Percentiles rank a stretch among this genome's conserved stretches.
Conservation (phyloP, 176 grass and related monocot species). For the Eleusine coracana region DNA sequence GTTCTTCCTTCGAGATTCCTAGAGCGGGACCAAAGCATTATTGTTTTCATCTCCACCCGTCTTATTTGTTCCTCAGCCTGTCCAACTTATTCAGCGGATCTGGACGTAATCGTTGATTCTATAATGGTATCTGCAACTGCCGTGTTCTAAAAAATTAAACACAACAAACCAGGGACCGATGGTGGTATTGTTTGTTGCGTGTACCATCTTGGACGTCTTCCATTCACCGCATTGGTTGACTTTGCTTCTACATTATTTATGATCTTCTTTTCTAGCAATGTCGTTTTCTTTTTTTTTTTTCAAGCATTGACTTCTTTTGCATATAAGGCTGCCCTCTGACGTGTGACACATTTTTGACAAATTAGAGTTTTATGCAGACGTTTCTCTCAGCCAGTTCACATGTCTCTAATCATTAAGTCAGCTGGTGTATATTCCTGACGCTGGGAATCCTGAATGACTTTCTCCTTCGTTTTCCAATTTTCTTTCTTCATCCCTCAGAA, state of each 20-base stretch:
- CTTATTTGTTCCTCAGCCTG: conserved; percentile 34
- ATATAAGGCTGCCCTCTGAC: conserved; percentile 19
- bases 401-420: conserved; percentile 25
- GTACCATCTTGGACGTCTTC: conserved; percentile 55
- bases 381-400: background rate
- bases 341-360: conserved; percentile 9
- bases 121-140: conserved; percentile 43
- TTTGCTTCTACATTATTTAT: conserved; percentile 47
- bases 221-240: conserved; percentile 77
- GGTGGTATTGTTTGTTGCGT: conserved; percentile 11
- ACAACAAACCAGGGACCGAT: background rate
- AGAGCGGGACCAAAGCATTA: conserved; percentile 19
- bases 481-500: background rate
- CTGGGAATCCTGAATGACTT: background rate
- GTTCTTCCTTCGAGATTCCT: conserved; percentile 41
- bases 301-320: conserved; percentile 39
- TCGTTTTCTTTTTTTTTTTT: conserved; percentile 8
- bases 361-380: conserved; percentile 8
- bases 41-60: conserved; percentile 29
- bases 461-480: background rate
- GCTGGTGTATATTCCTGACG: conserved; percentile 8
- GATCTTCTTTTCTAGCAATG: background rate
- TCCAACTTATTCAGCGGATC: conserved; percentile 38
- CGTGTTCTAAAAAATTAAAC: background rate
- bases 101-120: conserved; percentile 33